These are phyloP conservation scores for Cardiospermum halicacabum DNA, from an alignment of 345 rosid species.

Conservation along the genomic window DNA sequence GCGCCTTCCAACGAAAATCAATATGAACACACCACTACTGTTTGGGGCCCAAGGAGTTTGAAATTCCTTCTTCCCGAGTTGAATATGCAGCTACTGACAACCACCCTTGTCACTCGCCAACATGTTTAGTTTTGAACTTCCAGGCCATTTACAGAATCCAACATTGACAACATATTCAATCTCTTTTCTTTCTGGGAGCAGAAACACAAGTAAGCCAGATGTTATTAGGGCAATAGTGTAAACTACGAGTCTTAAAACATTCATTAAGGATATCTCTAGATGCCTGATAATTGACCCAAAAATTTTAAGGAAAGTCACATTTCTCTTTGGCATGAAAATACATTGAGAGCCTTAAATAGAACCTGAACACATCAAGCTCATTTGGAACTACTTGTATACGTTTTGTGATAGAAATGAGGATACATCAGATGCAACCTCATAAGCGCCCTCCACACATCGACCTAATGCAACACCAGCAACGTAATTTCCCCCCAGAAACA, in stretches of 20 bases:
- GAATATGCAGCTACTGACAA: background rate
- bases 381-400: slow-evolving; percentile 37
- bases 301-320: background rate
- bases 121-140: background rate
- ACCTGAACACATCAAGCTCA: background rate
- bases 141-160: background rate
- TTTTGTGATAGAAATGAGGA: slow-evolving; percentile 52
- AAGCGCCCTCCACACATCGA: slow-evolving; percentile 80
- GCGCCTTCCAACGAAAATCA: background rate
- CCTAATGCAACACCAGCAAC: slow-evolving; percentile 90
- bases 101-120: background rate
- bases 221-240: background rate
- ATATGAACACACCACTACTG: background rate
- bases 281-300: slow-evolving; percentile 8
- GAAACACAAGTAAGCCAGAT: too few relatives aligned
- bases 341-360: background rate
- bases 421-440: slow-evolving; percentile 69
- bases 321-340: background rate
- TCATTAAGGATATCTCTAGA: background rate
- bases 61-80: background rate
- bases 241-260: background rate
- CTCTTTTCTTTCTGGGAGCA: too few relatives aligned
- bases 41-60: background rate
- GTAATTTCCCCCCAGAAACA: slow-evolving; percentile 77
- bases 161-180: background rate